A percentile compares a stretch with the other conserved stretches of the same genome.
Conservation (phyloP, 805 yeast species). For the Komagataella ulmi region DNA sequence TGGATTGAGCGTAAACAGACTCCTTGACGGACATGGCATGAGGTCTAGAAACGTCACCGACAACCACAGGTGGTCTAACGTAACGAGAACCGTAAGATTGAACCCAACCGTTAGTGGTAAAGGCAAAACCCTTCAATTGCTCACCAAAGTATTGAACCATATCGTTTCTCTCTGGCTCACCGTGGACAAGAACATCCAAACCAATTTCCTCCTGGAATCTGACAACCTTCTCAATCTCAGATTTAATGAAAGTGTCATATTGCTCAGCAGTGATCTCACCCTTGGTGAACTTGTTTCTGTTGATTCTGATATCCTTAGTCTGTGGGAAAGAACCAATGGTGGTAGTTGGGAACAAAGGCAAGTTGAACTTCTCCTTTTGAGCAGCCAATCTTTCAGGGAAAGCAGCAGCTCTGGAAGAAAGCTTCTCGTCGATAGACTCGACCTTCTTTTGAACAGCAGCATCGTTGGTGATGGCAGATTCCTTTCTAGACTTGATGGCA, state of each 20-base stretch:
- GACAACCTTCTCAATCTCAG: constrained; percentile 91
- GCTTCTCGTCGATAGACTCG: constrained; percentile 58
- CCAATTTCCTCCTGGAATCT: constrained; percentile 99
- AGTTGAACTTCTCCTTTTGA: constrained; percentile 78
- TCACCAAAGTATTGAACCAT: constrained; percentile 99
- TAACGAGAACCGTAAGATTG: constrained; percentile 99
- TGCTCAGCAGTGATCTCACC: constrained; percentile 92
- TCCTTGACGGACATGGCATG: constrained; percentile 97
- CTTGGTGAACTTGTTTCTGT: constrained; percentile 96
- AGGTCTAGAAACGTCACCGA: constrained; percentile 99
- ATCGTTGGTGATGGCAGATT: constrained; percentile 85
- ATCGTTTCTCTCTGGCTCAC: constrained; percentile 99
- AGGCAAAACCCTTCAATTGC: constrained; percentile 94
- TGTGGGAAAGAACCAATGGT: constrained; percentile 99
- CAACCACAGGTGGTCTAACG: constrained; percentile 98
- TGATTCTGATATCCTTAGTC: constrained; percentile 96
- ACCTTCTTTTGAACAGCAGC: constrained; percentile 82
- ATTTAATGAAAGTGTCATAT: constrained; percentile 91
- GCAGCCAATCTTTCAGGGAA: constrained; percentile 80
- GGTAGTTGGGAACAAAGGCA: constrained; percentile 99
- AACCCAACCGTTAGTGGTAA: constrained; percentile 99
- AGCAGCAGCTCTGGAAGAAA: constrained; percentile 74
- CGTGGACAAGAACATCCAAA: constrained; percentile 96
- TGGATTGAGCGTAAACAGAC: constrained; percentile 96
- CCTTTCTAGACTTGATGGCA: constrained; percentile 73